Conservation (phyloP, 768 basidiomycete species). For the Floccularia luteovirens region DNA sequence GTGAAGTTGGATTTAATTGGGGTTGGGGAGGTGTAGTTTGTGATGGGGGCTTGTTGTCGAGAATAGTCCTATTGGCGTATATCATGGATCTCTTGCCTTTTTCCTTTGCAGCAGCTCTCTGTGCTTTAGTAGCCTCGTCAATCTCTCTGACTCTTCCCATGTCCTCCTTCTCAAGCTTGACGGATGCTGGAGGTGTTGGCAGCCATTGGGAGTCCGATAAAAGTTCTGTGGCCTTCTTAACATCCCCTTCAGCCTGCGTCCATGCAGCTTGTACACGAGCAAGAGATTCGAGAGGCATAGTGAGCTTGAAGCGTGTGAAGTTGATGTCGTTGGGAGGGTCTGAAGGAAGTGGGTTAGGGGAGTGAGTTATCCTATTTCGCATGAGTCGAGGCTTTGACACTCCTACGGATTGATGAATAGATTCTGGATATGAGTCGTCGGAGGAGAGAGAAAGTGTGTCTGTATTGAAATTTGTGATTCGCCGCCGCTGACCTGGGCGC, state of each 20-base stretch:
- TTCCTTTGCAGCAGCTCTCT: slow-evolving; percentile 57
- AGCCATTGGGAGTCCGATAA: slow-evolving; percentile 53
- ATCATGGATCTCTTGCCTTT: slow-evolving; percentile 81
- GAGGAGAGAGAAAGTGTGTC: slow-evolving; percentile 52
- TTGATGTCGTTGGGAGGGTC: slow-evolving; percentile 26
- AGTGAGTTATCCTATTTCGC: slow-evolving; percentile 33
- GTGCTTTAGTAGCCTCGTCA: slow-evolving; percentile 66
- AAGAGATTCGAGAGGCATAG: slow-evolving; percentile 43
- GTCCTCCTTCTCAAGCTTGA: slow-evolving; percentile 21
- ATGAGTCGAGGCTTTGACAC: slow-evolving; percentile 48
- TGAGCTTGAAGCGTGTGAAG: slow-evolving; percentile 56
- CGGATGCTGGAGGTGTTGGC: slow-evolving; percentile 16
- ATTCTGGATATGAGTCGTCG: slow-evolving; percentile 60
- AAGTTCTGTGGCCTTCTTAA: slow-evolving; percentile 49
- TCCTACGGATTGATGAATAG: slow-evolving; percentile 28
- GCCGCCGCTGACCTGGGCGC: slow-evolving; percentile 43
- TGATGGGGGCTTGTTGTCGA: slow-evolving; percentile 32
- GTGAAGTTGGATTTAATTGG: slow-evolving; percentile 26
- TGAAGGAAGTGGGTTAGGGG: slow-evolving; percentile 21
- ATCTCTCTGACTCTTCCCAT: slow-evolving; percentile 64
- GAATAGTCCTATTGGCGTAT: slow-evolving; percentile 56
- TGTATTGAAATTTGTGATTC: slow-evolving; percentile 22
- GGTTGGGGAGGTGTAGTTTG: slow-evolving; percentile 29
- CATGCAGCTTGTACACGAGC: slow-evolving; percentile 57
- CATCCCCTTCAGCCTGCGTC: slow-evolving; percentile 53